These are phyloP conservation scores for Quambalaria eucalypti DNA, from an alignment of 1,284 basidiomycete genomes.

Conservation along the genomic window DNA sequence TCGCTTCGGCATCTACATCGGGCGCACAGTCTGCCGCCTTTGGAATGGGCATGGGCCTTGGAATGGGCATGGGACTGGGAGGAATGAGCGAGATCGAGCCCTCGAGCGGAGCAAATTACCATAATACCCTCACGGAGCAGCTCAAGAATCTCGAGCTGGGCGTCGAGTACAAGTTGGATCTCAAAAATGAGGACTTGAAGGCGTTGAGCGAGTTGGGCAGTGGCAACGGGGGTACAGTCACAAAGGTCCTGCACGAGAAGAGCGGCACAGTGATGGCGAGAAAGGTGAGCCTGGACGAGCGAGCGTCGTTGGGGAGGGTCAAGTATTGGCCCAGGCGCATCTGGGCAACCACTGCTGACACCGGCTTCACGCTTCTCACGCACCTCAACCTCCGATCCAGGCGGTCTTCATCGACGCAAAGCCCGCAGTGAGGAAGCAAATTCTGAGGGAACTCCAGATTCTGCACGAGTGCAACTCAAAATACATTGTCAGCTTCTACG, in stretches of 20 bases:
- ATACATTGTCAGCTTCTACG: slow-evolving; percentile 92
- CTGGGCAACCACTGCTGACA: not conserved
- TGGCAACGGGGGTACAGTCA: slow-evolving; percentile 96
- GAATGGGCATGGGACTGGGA: too few relatives aligned
- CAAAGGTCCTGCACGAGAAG: slow-evolving; percentile 56
- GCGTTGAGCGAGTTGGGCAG: slow-evolving; percentile 81
- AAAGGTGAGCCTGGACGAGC: slow-evolving; percentile 16
- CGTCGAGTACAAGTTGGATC: slow-evolving; percentile 48
- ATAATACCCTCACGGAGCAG: slow-evolving; percentile 39
- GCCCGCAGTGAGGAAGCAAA: slow-evolving; percentile 92
- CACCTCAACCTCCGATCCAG: slow-evolving; percentile 49
- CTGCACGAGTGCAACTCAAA: slow-evolving; percentile 91
- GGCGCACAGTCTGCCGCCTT: not conserved
- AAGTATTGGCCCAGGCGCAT: not conserved
- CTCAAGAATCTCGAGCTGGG: slow-evolving; percentile 48
- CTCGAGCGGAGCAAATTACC: slow-evolving; percentile 25
- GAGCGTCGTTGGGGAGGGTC: not conserved
- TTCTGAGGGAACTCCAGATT: slow-evolving; percentile 91
- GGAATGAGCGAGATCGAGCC: slow-evolving; percentile 7
- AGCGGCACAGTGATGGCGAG: slow-evolving; percentile 42
- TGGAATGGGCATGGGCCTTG: too few relatives aligned
- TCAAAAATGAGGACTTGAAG: slow-evolving; percentile 50
- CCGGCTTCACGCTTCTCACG: not conserved
- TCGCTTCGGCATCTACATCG: not conserved
- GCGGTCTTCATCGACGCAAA: slow-evolving; percentile 97